Percentiles rank a stretch among this genome's conserved stretches.
Conservation (phyloP, 306 rosid genomes). For the Phaseolus lunatus region DNA sequence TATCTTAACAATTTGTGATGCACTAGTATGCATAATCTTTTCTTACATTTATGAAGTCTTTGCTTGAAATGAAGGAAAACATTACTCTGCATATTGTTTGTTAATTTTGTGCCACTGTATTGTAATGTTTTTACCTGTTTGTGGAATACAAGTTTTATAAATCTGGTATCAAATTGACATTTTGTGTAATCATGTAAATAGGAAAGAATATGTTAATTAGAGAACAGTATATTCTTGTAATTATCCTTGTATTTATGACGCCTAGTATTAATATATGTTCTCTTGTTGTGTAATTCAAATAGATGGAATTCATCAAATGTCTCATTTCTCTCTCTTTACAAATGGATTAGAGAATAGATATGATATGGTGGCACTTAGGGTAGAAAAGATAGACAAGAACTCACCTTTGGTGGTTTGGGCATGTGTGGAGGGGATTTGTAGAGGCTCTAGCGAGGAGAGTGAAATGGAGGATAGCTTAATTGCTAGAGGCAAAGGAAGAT, state of each 20-base stretch:
- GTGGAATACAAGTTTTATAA: slow-evolving; percentile 15
- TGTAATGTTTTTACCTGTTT: not conserved
- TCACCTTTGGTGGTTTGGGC: not conserved
- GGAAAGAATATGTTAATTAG: not conserved
- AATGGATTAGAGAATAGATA: not conserved
- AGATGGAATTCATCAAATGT: not conserved
- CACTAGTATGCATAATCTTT: slow-evolving; percentile 13
- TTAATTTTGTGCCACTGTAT: slow-evolving; percentile 1
- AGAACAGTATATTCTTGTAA: not conserved
- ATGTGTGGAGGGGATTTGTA: not conserved
- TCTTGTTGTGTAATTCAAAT: not conserved
- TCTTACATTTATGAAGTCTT: slow-evolving; percentile 13
- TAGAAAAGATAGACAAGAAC: not conserved
- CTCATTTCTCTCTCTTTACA: not conserved
- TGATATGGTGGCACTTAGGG: not conserved
- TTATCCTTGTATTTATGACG: not conserved
- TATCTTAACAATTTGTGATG: not conserved
- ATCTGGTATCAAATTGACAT: slow-evolving; percentile 1
- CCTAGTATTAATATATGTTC: not conserved
- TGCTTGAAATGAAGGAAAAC: slow-evolving; percentile 41
- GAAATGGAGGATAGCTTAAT: not conserved
- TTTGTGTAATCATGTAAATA: not conserved
- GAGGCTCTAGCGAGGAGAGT: not conserved
- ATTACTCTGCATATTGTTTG: slow-evolving; percentile 5
- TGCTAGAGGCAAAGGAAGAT: not conserved